Evolutionary conservation across 2,329 filamentous ascomycete genomes (phyloP).

Genomic region (Aspergillus luchuensis): DNA sequence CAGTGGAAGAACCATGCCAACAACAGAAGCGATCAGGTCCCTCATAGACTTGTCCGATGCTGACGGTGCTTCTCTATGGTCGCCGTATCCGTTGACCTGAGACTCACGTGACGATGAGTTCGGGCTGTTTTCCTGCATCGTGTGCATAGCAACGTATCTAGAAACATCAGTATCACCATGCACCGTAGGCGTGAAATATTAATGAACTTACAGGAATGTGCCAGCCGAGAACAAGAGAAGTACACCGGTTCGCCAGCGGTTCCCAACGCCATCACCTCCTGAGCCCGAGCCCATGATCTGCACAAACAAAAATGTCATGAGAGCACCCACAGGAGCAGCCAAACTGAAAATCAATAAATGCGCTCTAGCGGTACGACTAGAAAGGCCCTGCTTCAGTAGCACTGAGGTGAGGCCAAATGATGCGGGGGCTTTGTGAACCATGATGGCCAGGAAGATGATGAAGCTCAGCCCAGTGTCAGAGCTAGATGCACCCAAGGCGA

Average conservation of each 20-base stretch:
- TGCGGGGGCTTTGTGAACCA: conserved; percentile 95
- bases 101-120: conserved; percentile 34
- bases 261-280: conserved; percentile 57
- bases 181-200: not conserved
- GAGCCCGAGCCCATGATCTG: conserved; percentile 64
- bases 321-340: conserved; percentile 81
- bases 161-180: conserved; percentile 17
- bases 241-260: conserved; percentile 89
- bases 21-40: conserved; percentile 49
- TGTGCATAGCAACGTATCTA: conserved; percentile 97
- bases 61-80: conserved; percentile 37
- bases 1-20: conserved; percentile 51
- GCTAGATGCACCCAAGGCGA: conserved; percentile 89
- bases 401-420: conserved; percentile 93
- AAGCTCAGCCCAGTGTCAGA: conserved; percentile 78
- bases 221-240: conserved; percentile 92
- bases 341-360: conserved; percentile 91
- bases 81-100: conserved; percentile 46
- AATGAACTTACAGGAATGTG: conserved; percentile 78
- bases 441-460: conserved; percentile 92
- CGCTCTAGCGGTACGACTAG: conserved; percentile 78
- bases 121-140: conserved; percentile 76
- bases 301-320: conserved; percentile 80
- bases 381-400: conserved; percentile 84
- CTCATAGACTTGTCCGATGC: conserved; percentile 46